A percentile compares a stretch with the other conserved stretches of the same genome.
Conservation (phyloP, 2,329 filamentous ascomycete genomes). For the Knufia fluminis region DNA sequence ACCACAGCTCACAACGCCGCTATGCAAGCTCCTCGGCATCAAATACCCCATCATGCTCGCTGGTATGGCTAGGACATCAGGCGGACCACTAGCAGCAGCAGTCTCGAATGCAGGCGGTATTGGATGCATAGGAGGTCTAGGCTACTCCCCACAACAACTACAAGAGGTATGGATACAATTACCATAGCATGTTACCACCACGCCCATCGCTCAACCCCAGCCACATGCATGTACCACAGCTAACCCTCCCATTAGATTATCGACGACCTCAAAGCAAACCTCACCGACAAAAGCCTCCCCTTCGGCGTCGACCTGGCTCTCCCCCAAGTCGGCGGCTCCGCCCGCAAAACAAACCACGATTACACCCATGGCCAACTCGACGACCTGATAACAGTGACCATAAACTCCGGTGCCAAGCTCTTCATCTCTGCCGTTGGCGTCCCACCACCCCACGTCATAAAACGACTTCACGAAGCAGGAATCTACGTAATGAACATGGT, state of each 20-base stretch:
- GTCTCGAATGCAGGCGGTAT: constrained; percentile 84
- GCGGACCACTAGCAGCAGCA: constrained; percentile 68
- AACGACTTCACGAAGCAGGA: constrained; percentile 65
- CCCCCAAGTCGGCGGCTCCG: constrained; percentile 74
- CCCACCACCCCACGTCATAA: constrained; percentile 63
- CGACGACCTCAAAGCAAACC: constrained; percentile 70
- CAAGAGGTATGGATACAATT: constrained; percentile 35
- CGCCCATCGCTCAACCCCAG: background rate
- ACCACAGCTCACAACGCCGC: constrained; percentile 58
- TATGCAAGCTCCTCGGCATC: constrained; percentile 71
- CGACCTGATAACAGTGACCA: constrained; percentile 76
- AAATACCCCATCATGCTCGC: constrained; percentile 83
- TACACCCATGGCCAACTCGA: constrained; percentile 86
- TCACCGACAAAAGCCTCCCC: constrained; percentile 58
- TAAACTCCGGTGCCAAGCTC: constrained; percentile 70
- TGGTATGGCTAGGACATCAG: constrained; percentile 83
- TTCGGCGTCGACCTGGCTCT: constrained; percentile 90
- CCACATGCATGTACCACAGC: background rate
- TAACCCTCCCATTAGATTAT: constrained; percentile 68
- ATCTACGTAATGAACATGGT: constrained; percentile 97
- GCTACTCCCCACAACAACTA: constrained; percentile 66
- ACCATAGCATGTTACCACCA: background rate
- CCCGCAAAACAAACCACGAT: constrained; percentile 88
- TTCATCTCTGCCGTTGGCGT: constrained; percentile 88
- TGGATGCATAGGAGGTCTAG: constrained; percentile 52